phyloP scores from a whole-genome alignment of 371 early-diverging fungal genomes.

The Mucor velutinosus region DNA sequence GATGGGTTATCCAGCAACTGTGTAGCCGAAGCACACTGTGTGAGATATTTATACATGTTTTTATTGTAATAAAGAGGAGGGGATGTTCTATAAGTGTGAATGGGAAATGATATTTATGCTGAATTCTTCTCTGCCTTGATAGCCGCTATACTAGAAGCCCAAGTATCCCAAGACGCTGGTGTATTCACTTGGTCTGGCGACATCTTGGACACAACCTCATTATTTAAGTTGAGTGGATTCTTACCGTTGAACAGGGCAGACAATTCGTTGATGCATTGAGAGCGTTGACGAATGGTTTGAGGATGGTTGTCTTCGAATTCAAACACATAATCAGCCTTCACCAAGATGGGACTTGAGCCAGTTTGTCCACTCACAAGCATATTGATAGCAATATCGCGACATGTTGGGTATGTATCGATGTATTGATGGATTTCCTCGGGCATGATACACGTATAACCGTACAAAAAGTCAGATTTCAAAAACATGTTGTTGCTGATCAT shows the following conservation, averaged over 20 bases:
- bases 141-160: not conserved
- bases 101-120: not conserved
- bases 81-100: not conserved
- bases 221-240: constrained; percentile 12
- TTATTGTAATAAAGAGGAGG: not conserved
- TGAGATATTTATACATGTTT: not conserved
- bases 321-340: not conserved
- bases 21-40: not conserved
- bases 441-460: constrained; percentile 36
- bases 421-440: constrained; percentile 30
- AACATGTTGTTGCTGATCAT: constrained; percentile 32
- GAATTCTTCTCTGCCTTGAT: not conserved
- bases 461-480: constrained; percentile 29
- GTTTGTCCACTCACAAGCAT: constrained; percentile 34
- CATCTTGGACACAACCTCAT: constrained; percentile 10
- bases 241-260: constrained; percentile 1
- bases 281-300: not conserved
- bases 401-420: constrained; percentile 27
- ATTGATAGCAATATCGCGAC: constrained; percentile 31
- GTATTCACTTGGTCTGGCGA: not conserved
- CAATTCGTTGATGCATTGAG: constrained; percentile 10
- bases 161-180: not conserved
- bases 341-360: constrained; percentile 19
- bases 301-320: not conserved
- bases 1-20: too few relatives aligned